Percentiles rank a stretch among this genome's conserved stretches.
Evolutionary conservation across 2,329 filamentous ascomycete species (phyloP).

Genomic region (Ceratocystis alfenasii): DNA sequence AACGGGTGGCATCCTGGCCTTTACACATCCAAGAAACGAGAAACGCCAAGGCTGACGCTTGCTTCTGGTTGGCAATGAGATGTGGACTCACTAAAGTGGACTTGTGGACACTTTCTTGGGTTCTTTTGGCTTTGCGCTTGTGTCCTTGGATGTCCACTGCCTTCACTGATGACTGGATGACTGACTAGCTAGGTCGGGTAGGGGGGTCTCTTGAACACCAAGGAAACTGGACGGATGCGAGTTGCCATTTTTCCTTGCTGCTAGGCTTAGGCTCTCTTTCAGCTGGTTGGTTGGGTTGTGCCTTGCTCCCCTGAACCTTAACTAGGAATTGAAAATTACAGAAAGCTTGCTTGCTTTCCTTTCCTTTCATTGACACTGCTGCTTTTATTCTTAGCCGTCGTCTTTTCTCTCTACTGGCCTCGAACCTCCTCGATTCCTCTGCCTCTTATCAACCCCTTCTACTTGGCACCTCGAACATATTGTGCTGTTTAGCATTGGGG

Average conservation of each 20-base stretch:
- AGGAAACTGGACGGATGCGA: slow-evolving; percentile 1
- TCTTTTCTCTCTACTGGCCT: not conserved
- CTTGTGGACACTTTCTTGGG: slow-evolving; percentile 13
- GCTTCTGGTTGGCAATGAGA: not conserved
- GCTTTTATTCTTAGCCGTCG: not conserved
- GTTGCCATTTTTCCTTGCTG: slow-evolving; percentile 12
- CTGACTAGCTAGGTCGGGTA: not conserved
- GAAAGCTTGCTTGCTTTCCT: slow-evolving; percentile 15
- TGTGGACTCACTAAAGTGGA: slow-evolving; percentile 13
- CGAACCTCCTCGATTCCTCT: not conserved
- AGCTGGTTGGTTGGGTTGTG: slow-evolving; percentile 13
- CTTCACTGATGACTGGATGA: slow-evolving; percentile 1
- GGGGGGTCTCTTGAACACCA: not conserved
- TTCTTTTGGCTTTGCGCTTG: slow-evolving; percentile 2
- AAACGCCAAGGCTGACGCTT: not conserved
- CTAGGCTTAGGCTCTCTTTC: slow-evolving; percentile 5
- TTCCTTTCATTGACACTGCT: slow-evolving; percentile 10
- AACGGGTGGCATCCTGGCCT: not conserved
- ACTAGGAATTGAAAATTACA: slow-evolving; percentile 11
- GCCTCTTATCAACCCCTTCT: not conserved
- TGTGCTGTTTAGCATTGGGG: not conserved
- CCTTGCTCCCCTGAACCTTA: slow-evolving; percentile 15
- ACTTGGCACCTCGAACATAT: not conserved
- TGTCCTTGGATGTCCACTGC: slow-evolving; percentile 2
- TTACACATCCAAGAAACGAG: not conserved